These are phyloP conservation scores for Rhizophlyctis rosea DNA, from an alignment of 192 early-diverging fungal species.

Conservation along the genomic window DNA sequence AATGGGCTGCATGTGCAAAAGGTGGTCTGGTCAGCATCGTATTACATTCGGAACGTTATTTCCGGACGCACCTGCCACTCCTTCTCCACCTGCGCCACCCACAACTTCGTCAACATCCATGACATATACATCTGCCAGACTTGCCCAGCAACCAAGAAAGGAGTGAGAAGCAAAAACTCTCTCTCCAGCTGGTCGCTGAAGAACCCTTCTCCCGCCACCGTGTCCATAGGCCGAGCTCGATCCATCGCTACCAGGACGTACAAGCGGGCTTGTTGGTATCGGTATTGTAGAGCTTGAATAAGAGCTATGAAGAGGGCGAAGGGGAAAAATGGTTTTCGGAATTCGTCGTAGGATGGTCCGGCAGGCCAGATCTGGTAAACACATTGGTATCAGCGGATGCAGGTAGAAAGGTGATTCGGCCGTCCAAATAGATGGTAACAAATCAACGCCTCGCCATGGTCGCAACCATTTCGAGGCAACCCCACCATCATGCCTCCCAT, in stretches of 20 bases:
- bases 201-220: constrained; percentile 42
- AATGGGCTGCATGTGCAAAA: constrained; percentile 14
- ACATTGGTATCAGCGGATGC: too few species aligned
- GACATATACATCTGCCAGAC: constrained; percentile 38
- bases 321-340: constrained; percentile 28
- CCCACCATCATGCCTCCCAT: too few species aligned
- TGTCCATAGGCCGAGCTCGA: constrained; percentile 44
- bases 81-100: constrained; percentile 2
- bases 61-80: constrained; percentile 25
- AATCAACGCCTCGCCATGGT: too few species aligned
- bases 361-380: constrained; percentile 32
- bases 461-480: too few species aligned
- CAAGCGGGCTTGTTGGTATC: constrained; percentile 39
- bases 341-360: constrained; percentile 16
- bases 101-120: constrained; percentile 17
- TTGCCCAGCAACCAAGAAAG: constrained; percentile 37
- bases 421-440: too few species aligned
- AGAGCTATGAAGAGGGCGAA: constrained; percentile 34
- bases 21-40: background rate
- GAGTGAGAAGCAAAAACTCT: constrained; percentile 29
- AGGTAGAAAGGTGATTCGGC: too few species aligned
- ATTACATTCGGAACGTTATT: background rate
- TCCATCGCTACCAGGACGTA: constrained; percentile 46
- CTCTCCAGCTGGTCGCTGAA: constrained; percentile 18
- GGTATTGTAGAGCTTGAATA: constrained; percentile 43